Conservation (phyloP, 2,329 filamentous ascomycete genomes). For the Colletotrichum magnum region DNA sequence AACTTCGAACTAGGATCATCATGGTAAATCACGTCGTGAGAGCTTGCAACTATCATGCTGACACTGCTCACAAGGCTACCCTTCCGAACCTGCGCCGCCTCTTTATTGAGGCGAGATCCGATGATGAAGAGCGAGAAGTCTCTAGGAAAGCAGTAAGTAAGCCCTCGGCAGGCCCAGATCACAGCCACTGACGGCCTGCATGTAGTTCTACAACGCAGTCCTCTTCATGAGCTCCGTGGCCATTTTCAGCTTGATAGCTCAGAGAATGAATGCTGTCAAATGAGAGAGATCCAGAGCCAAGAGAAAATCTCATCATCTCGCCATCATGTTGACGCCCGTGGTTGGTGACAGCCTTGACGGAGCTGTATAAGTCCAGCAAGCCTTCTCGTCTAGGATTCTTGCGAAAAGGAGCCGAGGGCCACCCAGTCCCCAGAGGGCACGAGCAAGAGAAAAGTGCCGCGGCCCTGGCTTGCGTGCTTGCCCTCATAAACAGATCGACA, state of each 20-base stretch:
- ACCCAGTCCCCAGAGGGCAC: too few species aligned
- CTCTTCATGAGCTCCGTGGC: constrained; percentile 97
- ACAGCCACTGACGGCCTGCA: background rate
- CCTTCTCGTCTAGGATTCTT: too few species aligned
- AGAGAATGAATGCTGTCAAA: constrained; percentile 77
- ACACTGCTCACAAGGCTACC: constrained; percentile 68
- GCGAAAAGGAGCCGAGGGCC: too few species aligned
- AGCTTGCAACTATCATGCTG: constrained; percentile 29
- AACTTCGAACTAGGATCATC: constrained; percentile 22
- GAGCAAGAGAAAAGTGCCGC: too few species aligned
- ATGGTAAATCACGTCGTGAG: constrained; percentile 23
- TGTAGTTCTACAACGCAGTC: constrained; percentile 97
- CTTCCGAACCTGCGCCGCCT: constrained; percentile 95
- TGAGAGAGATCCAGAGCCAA: background rate
- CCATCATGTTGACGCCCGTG: background rate
- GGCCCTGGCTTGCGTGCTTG: too few species aligned
- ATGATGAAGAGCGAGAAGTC: constrained; percentile 94
- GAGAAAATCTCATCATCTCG: background rate
- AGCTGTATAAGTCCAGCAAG: too few species aligned
- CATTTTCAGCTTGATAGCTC: constrained; percentile 92
- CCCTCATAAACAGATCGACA: too few species aligned
- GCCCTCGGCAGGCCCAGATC: constrained; percentile 13
- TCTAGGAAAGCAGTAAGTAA: constrained; percentile 87
- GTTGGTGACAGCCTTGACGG: too few species aligned
- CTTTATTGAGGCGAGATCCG: constrained; percentile 93